Percentiles rank a stretch among this genome's conserved stretches.
Evolutionary conservation across 805 yeast genomes (phyloP).

Genomic region (Saccharomycopsis fodiens): DNA sequence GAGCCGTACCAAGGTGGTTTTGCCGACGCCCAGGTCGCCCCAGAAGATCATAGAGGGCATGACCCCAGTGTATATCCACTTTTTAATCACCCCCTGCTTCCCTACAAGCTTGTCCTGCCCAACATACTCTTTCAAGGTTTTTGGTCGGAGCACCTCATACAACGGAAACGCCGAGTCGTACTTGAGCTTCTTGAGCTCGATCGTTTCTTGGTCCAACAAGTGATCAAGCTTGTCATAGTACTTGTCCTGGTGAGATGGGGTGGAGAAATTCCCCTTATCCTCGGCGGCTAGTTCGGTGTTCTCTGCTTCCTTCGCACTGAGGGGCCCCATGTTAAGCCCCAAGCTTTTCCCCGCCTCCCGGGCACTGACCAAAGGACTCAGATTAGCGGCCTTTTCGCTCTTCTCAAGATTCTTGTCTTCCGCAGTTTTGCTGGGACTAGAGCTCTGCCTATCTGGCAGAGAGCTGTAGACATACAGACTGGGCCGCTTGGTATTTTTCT

Average conservation of each 20-base stretch:
- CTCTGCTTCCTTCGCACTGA: no score
- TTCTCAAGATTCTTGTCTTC: no score
- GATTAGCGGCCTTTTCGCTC: no score
- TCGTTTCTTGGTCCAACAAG: constrained; percentile 12
- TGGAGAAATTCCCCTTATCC: constrained; percentile 11
- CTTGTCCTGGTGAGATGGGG: not conserved
- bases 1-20: constrained; percentile 71
- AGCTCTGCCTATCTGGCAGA: not conserved
- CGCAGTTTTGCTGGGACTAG: no score
- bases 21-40: constrained; percentile 95
- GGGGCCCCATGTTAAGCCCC: constrained; percentile 11
- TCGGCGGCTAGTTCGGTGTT: no score
- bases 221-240: constrained; percentile 19
- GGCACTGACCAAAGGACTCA: constrained; percentile 9
- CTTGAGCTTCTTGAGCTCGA: constrained; percentile 16
- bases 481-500: constrained; percentile 1
- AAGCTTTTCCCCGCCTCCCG: constrained; percentile 6
- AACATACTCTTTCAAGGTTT: constrained; percentile 54
- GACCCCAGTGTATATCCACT: constrained; percentile 49
- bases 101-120: constrained; percentile 83
- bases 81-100: constrained; percentile 52
- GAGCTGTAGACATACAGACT: not conserved
- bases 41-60: constrained; percentile 84
- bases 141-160: constrained; percentile 79
- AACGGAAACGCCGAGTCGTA: constrained; percentile 33